phyloP scores from a whole-genome alignment of 2,329 filamentous ascomycete species.

The Raffaelea arxii region DNA sequence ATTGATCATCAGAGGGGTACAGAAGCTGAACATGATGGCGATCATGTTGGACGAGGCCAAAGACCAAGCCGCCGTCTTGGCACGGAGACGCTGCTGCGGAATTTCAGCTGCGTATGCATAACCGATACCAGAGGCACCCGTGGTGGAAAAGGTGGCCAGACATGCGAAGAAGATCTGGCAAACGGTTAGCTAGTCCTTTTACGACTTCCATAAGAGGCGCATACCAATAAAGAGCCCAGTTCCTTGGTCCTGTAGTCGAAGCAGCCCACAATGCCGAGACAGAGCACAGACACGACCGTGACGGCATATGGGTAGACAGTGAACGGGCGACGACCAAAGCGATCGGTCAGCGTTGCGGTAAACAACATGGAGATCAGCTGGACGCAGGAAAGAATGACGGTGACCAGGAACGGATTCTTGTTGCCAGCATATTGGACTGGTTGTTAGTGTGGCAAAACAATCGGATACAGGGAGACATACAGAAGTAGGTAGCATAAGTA shows the following conservation, averaged over 20 bases:
- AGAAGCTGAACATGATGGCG: slow-evolving; percentile 34
- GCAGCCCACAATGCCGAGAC: slow-evolving; percentile 28
- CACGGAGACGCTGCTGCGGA: slow-evolving; percentile 28
- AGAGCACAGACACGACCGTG: slow-evolving; percentile 24
- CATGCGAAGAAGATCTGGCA: slow-evolving; percentile 30
- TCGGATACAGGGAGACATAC: slow-evolving; percentile 12
- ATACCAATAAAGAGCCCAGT: slow-evolving; percentile 26
- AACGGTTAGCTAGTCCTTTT: neutral
- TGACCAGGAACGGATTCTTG: slow-evolving; percentile 30
- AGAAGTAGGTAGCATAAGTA: slow-evolving; percentile 29
- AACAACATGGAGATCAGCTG: slow-evolving; percentile 31
- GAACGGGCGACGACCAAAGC: slow-evolving; percentile 25
- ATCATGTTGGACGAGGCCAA: slow-evolving; percentile 28
- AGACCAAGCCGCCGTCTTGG: slow-evolving; percentile 26
- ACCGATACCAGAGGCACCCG: slow-evolving; percentile 30
- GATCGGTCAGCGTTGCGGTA: slow-evolving; percentile 24
- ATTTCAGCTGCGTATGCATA: slow-evolving; percentile 32
- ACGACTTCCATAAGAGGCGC: no score
- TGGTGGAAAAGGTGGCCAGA: slow-evolving; percentile 29
- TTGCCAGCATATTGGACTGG: slow-evolving; percentile 25
- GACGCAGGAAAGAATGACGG: slow-evolving; percentile 28
- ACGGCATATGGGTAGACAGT: slow-evolving; percentile 29
- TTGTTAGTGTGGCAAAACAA: neutral
- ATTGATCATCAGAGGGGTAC: slow-evolving; percentile 34
- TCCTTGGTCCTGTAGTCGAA: slow-evolving; percentile 25